Evolutionary conservation across 225 moss, liverwort and hornwort genomes (phyloP), one percentile per base, ranked within the genome.

Genomic region (Straminergon stramineum): DNA sequence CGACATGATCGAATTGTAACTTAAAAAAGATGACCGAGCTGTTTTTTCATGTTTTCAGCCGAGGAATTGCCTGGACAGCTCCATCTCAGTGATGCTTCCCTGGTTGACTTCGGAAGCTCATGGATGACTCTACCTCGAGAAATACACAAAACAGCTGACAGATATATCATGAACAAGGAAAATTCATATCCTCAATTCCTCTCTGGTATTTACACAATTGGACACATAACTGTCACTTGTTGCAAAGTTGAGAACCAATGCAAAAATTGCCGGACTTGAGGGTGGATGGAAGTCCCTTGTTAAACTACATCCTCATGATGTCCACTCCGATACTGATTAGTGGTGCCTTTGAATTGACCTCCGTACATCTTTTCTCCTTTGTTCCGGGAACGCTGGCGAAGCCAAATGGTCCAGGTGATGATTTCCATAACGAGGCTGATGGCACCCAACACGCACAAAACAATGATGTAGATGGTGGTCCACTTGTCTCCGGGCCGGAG

Each of bases 361-460:
- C 91, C 91, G 13, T 88, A 18, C 89, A 91, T 86, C 37, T 9
- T 58, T 7, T 83, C 85, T 6, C 45, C n/a, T 24, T 88, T 89
- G 76, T 41, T 78, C 48, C n/a, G 84, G 3, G 84, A 70, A 12
- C 89, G 90, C 45, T 83, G 92, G 48, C 12, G 86, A 43, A 93
- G 75, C 93, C 93, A 95, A 41, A 93, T 2, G 56, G 35, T 45
- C 97, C 97, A 97, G 24, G 92, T 97, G 83, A 91, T 61, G 35
- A 96, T 91, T 78, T 98, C 98, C 92, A 96, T 87, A 32, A 95
- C 6, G n/a, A 98, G 81, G 87, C 95, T 93, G 58, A 93, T 55
- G 83, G 75, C 92, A 10, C 89, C 96, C 90, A 97, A 64, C 7
- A 86, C 81, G 15, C 85, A 84, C 81, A 97, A 84, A 27, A 96